Evolutionary conservation across 441 rosid genomes (phyloP).

Genomic region (Dalechampia spathulata): DNA sequence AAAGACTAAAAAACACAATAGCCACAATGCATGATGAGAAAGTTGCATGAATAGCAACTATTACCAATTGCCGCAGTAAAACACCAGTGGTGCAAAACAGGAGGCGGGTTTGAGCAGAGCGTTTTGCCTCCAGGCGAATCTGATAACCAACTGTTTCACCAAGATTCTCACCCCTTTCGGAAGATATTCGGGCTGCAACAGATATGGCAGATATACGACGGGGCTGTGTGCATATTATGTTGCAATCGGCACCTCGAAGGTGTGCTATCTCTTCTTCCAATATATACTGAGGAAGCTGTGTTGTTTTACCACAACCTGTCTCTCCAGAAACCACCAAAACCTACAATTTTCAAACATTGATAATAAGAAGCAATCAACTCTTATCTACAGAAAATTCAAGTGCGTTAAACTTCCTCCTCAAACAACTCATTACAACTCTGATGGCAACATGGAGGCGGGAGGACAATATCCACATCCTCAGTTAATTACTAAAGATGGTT

Average conservation of each 20-base stretch:
- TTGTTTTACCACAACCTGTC: constrained; percentile 98
- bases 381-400: constrained; percentile 3
- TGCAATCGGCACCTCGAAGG: constrained; percentile 77
- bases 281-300: constrained; percentile 91
- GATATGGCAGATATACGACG: constrained; percentile 94
- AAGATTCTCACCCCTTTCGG: constrained; percentile 85
- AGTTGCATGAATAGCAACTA: constrained; percentile 1
- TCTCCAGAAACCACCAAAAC: constrained; percentile 89
- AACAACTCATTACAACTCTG: not conserved
- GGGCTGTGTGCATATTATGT: constrained; percentile 89
- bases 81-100: constrained; percentile 96
- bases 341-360: constrained; percentile 29
- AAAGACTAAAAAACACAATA: not conserved
- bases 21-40: not conserved
- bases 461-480: not conserved
- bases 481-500: not conserved
- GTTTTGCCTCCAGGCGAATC: constrained; percentile 81
- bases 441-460: not conserved
- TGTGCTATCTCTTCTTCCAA: constrained; percentile 77
- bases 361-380: constrained; percentile 5
- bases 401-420: not conserved
- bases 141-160: constrained; percentile 94
- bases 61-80: constrained; percentile 76
- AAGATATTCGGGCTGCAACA: constrained; percentile 81
- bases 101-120: constrained; percentile 70